Conservation (phyloP, 192 early-diverging fungal species). For the Geranomyces michiganensis region DNA sequence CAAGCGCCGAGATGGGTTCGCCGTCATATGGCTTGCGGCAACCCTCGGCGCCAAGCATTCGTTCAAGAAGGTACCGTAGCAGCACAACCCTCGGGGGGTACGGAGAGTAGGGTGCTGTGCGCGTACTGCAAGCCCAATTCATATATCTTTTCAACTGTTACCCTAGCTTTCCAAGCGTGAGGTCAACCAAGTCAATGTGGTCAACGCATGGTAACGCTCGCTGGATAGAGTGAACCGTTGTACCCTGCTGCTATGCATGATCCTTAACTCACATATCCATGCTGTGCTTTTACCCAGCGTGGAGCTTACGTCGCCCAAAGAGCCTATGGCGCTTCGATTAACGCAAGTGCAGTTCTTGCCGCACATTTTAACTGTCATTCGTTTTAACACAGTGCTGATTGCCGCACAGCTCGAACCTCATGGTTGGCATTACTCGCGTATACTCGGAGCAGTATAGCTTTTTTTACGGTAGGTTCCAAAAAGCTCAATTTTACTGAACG, state of each 20-base stretch:
- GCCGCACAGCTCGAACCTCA: constrained; percentile 53
- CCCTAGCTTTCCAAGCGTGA: constrained; percentile 53
- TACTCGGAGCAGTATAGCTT: constrained; percentile 59
- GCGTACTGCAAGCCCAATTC: too few species aligned
- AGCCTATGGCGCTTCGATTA: constrained; percentile 60
- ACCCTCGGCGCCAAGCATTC: constrained; percentile 54
- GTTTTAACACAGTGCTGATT: not conserved
- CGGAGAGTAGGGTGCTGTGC: too few species aligned
- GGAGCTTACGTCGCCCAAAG: constrained; percentile 46
- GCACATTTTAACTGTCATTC: not conserved
- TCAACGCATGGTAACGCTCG: constrained; percentile 44
- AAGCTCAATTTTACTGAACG: not conserved
- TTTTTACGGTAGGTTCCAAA: constrained; percentile 47
- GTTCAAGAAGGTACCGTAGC: constrained; percentile 39
- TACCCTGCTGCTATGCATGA: not conserved
- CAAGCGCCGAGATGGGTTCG: constrained; percentile 49
- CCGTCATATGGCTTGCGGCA: constrained; percentile 60
- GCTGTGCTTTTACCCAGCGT: constrained; percentile 22
- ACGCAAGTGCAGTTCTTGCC: constrained; percentile 33
- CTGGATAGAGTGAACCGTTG: not conserved
- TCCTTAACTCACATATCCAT: not conserved
- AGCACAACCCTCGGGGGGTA: too few species aligned
- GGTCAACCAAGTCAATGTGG: constrained; percentile 56
- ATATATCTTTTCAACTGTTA: too few species aligned
- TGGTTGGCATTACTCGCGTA: constrained; percentile 59